Conservation (phyloP, 306 rosid species). For the Luffa acutangula region DNA sequence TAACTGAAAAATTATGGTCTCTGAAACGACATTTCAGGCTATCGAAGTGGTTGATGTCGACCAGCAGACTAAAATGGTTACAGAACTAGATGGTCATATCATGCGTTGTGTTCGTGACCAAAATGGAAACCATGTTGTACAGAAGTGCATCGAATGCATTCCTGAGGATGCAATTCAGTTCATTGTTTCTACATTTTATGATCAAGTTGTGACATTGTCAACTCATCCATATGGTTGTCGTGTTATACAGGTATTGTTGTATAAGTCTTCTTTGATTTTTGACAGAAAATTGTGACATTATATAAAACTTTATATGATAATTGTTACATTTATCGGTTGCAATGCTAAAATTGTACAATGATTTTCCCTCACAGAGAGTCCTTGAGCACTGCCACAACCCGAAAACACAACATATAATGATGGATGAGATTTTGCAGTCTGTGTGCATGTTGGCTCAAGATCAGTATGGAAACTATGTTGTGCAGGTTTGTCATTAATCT, state of each 20-base stretch:
- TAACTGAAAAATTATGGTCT: neutral
- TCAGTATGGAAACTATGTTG: constrained; percentile 95
- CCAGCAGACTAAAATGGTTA: constrained; percentile 81
- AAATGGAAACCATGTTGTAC: constrained; percentile 96
- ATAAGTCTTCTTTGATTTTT: neutral
- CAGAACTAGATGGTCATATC: constrained; percentile 74
- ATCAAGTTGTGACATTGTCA: constrained; percentile 83
- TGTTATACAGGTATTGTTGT: constrained; percentile 60
- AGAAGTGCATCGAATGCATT: constrained; percentile 91
- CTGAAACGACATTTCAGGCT: constrained; percentile 36
- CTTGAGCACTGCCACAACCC: constrained; percentile 78
- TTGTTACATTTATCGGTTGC: neutral
- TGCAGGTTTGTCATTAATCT: constrained; percentile 51
- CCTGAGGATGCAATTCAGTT: constrained; percentile 80
- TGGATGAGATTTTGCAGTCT: constrained; percentile 82
- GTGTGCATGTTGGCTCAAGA: constrained; percentile 91
- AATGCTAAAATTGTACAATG: neutral
- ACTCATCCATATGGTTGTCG: constrained; percentile 99
- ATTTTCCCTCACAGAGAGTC: constrained; percentile 51
- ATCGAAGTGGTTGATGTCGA: constrained; percentile 86
- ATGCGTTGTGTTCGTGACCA: constrained; percentile 99
- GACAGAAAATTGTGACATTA: neutral
- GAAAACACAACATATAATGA: constrained; percentile 59
- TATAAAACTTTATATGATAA: neutral
- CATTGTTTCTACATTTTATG: constrained; percentile 75